Conservation (phyloP, 257 asterid species). For the Solanum lignicaule region DNA sequence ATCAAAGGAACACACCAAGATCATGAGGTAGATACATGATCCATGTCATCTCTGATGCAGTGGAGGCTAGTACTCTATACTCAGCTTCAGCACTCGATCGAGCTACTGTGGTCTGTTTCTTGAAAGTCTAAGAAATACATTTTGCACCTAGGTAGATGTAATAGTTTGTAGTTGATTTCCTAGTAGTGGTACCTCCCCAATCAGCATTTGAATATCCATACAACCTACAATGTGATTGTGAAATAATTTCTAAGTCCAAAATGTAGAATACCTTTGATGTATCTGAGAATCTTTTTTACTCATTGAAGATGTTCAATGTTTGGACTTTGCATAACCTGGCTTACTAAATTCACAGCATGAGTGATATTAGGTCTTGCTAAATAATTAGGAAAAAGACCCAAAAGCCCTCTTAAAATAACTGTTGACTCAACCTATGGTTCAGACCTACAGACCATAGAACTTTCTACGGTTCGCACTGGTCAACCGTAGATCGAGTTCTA, state of each 20-base stretch:
- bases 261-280: not conserved
- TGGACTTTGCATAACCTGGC: not conserved
- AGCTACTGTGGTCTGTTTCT: not conserved
- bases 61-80: not conserved
- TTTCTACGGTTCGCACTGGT: no score
- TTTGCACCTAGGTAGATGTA: not conserved
- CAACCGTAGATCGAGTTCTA: no score
- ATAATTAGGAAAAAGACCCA: not conserved
- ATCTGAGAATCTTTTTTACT: not conserved
- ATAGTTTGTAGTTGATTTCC: not conserved
- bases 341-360: not conserved
- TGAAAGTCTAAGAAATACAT: not conserved
- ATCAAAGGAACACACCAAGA: not conserved
- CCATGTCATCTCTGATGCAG: not conserved
- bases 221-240: not conserved
- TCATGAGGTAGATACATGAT: not conserved
- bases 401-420: not conserved
- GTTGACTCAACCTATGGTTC: no score
- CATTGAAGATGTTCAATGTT: not conserved
- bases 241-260: not conserved
- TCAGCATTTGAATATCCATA: not conserved
- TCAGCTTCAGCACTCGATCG: not conserved
- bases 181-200: not conserved
- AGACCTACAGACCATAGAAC: no score
- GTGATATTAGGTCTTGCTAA: not conserved